phyloP scores from a whole-genome alignment of 148 eudicot species.

The Cornus kousa region DNA sequence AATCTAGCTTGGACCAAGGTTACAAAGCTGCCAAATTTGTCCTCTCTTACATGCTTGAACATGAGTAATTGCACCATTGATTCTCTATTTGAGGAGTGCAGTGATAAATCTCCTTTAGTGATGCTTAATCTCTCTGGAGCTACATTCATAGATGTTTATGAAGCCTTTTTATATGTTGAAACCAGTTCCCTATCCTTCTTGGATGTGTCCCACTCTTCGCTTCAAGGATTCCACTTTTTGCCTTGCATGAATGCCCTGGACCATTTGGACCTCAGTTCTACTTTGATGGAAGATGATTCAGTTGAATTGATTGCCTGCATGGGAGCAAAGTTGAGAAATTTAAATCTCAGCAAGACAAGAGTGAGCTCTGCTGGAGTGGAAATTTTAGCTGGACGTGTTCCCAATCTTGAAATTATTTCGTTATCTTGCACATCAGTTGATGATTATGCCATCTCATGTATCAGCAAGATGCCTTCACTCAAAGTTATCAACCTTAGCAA shows the following conservation, averaged over 20 bases:
- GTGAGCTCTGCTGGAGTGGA: constrained; percentile 67
- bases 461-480: constrained; percentile 70
- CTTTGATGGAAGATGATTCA: constrained; percentile 45
- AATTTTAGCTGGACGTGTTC: constrained; percentile 71
- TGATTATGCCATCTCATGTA: constrained; percentile 58
- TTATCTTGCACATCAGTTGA: constrained; percentile 53
- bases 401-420: constrained; percentile 59
- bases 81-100: constrained; percentile 47
- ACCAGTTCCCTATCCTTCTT: constrained; percentile 44
- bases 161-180: constrained; percentile 44
- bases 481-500: constrained; percentile 64
- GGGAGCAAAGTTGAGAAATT: constrained; percentile 53
- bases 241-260: constrained; percentile 46
- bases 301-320: constrained; percentile 46
- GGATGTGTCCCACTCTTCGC: constrained; percentile 61
- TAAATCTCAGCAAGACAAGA: constrained; percentile 71
- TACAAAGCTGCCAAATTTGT: constrained; percentile 57
- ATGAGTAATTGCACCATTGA: constrained; percentile 77
- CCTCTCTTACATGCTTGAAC: constrained; percentile 56
- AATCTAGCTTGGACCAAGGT: constrained; percentile 84
- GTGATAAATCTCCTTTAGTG: constrained; percentile 38
- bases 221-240: constrained; percentile 49
- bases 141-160: constrained; percentile 32
- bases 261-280: constrained; percentile 69
- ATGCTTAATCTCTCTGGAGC: constrained; percentile 65